Evolutionary conservation across 2,329 filamentous ascomycete species (phyloP).

Genomic region (Clathrospora elynae): DNA sequence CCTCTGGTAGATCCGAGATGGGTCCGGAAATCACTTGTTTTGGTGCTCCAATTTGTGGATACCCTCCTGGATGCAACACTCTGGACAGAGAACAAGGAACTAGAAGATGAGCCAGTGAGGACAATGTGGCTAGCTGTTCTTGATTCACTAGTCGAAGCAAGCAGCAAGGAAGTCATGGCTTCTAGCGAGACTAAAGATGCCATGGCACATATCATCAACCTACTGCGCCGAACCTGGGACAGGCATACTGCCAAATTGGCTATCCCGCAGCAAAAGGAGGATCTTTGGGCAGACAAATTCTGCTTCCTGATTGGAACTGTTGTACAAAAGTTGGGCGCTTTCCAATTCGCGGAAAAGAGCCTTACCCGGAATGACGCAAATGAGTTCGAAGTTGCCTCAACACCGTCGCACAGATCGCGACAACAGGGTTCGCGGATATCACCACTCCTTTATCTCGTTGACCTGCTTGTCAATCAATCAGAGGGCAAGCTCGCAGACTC

Average conservation of each 20-base stretch:
- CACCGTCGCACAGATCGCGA: conserved; percentile 65
- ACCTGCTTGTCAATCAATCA: conserved; percentile 59
- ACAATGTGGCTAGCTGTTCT: conserved; percentile 68
- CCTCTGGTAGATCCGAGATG: conserved; percentile 83
- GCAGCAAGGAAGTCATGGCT: conserved; percentile 86
- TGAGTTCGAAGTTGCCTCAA: conserved; percentile 66
- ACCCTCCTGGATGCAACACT: conserved; percentile 57
- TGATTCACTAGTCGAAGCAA: conserved; percentile 67
- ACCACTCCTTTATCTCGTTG: conserved; percentile 69
- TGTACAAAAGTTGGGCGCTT: conserved; percentile 56
- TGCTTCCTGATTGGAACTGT: conserved; percentile 58
- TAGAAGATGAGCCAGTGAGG: conserved; percentile 56
- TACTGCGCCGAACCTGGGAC: conserved; percentile 73
- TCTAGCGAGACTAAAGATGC: conserved; percentile 82
- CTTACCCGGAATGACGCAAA: conserved; percentile 60
- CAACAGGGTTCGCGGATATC: conserved; percentile 58
- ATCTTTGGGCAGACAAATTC: conserved; percentile 57
- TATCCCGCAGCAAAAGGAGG: conserved; percentile 40
- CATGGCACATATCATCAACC: conserved; percentile 70
- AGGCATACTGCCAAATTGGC: conserved; percentile 52
- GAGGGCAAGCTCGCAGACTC: conserved; percentile 48
- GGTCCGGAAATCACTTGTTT: conserved; percentile 73
- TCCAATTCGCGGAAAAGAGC: conserved; percentile 57
- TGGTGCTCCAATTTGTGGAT: conserved; percentile 68
- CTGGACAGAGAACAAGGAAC: conserved; percentile 48